Base-by-base conservation (phyloP, 352 stramenopile genomes). In the Phytophthora multivora region DNA sequence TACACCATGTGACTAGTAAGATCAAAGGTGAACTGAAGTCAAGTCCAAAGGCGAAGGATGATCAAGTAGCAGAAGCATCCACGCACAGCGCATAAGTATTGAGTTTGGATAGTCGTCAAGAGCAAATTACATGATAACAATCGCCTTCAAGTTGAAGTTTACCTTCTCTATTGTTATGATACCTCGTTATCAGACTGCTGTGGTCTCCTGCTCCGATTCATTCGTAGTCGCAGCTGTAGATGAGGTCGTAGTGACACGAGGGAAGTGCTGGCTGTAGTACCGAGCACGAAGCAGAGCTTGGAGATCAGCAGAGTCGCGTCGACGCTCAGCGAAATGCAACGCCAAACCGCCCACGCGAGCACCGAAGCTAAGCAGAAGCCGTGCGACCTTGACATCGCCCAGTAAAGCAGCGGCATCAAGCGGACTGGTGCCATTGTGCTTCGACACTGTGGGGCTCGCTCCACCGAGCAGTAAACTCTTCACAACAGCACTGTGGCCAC, bases 321-420 rank as follows among this genome's bases (percentile, higher is more conserved):
- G 75, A 3, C 77, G 77, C 73, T 93, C 84, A 23, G 84, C 84
- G 52, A 93, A 91, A 47, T 92, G 86, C 38, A 92, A 60, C 21
- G 84, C 77, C 10, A 91, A 57, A 0, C 80, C 85, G 15, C 77
- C 73, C 15, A 92, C 80, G 5, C 68, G 76, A 18, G 86, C 86
- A 35, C 84, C 85, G 43, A 83, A 90, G 40, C 80, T 69, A 30
- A 95, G 64, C 52, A 95, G 69, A 49, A 91, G 63, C 18, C 69
- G 68, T 7, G 78, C 76, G 12, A 89, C 64, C 21, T 87, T 80
- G 46, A 77, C 61, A 65, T 92, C 71, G 23, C 86, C 86, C 7
- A 90, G 51, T 36, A 93, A 63, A 9, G 73, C 73, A 28, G 86
- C 86, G 16, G 84, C 80, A 60, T 95, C 86, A 23, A 91, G 79